Conservation (phyloP, 495 filamentous ascomycete genomes). For the Aspergillus taichungensis region DNA sequence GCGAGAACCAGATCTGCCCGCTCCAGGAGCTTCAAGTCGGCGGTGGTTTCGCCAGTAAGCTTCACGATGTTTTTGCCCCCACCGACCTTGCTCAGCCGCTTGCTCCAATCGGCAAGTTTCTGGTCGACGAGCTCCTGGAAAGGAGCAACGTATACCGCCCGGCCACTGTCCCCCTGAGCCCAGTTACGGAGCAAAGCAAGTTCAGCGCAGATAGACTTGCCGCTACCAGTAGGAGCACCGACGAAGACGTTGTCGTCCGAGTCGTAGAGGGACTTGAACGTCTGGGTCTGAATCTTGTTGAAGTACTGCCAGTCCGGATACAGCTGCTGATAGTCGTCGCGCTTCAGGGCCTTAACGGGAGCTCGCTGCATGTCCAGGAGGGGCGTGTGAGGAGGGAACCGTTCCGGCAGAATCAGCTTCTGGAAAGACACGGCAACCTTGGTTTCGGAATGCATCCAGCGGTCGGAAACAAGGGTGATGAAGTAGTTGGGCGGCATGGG, state of each 20-base stretch:
- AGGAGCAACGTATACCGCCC: slow-evolving; percentile 90
- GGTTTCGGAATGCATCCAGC: slow-evolving; percentile 97
- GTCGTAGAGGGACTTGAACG: slow-evolving; percentile 84
- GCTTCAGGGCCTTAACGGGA: slow-evolving; percentile 80
- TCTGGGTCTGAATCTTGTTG: slow-evolving; percentile 96
- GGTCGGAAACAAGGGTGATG: slow-evolving; percentile 84
- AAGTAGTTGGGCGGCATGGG: slow-evolving; percentile 99
- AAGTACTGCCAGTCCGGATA: slow-evolving; percentile 84
- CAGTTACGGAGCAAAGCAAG: slow-evolving; percentile 87
- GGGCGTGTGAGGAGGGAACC: slow-evolving; percentile 89
- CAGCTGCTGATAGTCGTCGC: slow-evolving; percentile 67
- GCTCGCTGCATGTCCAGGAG: slow-evolving; percentile 85
- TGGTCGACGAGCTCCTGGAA: slow-evolving; percentile 90
- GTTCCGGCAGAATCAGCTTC: slow-evolving; percentile 87
- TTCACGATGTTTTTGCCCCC: slow-evolving; percentile 92
- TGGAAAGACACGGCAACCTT: slow-evolving; percentile 90
- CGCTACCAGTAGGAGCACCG: slow-evolving; percentile 81
- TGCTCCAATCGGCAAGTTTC: slow-evolving; percentile 72
- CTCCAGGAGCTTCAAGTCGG: slow-evolving; percentile 84
- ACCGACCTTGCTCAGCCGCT: slow-evolving; percentile 58
- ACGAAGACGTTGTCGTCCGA: slow-evolving; percentile 90
- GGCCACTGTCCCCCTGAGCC: slow-evolving; percentile 57
- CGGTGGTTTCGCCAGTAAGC: slow-evolving; percentile 85
- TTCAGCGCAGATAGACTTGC: slow-evolving; percentile 95
- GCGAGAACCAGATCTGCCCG: slow-evolving; percentile 86